Conservation (phyloP, 2,329 filamentous ascomycete genomes). For the Rhinocladiella mackenziei region DNA sequence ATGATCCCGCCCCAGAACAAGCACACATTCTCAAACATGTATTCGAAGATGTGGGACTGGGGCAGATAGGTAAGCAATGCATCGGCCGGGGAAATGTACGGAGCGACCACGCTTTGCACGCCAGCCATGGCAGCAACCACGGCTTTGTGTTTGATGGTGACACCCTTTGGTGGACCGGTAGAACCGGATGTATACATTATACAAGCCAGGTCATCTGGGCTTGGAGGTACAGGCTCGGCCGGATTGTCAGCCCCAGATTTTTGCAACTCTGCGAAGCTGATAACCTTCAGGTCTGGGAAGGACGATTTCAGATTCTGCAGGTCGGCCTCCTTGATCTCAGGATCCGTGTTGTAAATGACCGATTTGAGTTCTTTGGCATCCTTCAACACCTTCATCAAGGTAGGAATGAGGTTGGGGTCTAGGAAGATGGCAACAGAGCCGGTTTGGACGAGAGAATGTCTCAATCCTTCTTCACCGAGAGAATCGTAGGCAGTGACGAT, state of each 20-base stretch:
- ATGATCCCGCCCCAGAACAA: constrained; percentile 86
- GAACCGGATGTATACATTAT: constrained; percentile 76
- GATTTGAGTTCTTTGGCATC: constrained; percentile 51
- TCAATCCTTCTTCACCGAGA: constrained; percentile 35
- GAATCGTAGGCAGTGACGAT: constrained; percentile 66
- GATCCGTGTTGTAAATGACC: constrained; percentile 53
- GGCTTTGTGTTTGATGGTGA: constrained; percentile 71
- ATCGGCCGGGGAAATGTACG: constrained; percentile 72
- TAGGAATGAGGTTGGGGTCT: constrained; percentile 41
- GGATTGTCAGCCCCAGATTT: constrained; percentile 59
- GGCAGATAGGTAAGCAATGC: constrained; percentile 85
- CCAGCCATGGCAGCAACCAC: constrained; percentile 81
- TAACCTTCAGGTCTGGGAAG: constrained; percentile 48
- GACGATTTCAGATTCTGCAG: constrained; percentile 49
- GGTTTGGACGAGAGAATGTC: constrained; percentile 35
- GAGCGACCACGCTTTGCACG: constrained; percentile 70
- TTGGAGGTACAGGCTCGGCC: constrained; percentile 64
- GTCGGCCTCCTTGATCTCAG: constrained; percentile 46
- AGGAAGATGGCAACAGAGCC: constrained; percentile 36
- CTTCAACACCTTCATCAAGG: constrained; percentile 50
- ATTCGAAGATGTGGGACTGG: constrained; percentile 92
- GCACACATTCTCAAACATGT: constrained; percentile 88
- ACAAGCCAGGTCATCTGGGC: constrained; percentile 71
- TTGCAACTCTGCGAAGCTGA: constrained; percentile 51
- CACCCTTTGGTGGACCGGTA: constrained; percentile 80